Evolutionary conservation across 1,284 basidiomycete genomes (phyloP).

Genomic region (Anthracocystis setariae): DNA sequence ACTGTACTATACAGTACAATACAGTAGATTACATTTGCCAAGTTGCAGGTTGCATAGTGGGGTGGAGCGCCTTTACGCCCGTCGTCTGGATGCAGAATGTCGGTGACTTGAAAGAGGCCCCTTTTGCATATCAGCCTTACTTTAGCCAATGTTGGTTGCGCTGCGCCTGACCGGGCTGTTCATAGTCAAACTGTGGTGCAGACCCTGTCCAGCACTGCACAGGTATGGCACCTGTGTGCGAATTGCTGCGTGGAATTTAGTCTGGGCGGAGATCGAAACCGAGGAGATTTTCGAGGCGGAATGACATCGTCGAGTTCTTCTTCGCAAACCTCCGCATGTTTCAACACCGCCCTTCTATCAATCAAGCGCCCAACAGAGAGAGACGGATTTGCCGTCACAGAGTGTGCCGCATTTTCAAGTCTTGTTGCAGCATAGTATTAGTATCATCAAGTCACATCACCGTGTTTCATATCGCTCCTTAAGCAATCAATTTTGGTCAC

Average conservation of each 20-base stretch:
- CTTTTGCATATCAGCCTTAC: not conserved
- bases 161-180: no score
- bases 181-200: not conserved
- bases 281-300: constrained; percentile 27
- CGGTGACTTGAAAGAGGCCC: constrained; percentile 1
- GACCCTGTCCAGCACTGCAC: no score
- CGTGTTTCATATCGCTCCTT: constrained; percentile 7
- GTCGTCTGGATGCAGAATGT: not conserved
- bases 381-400: not conserved
- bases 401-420: no score
- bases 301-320: constrained; percentile 29
- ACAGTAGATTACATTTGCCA: constrained; percentile 12
- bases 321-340: constrained; percentile 8
- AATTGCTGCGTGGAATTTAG: not conserved
- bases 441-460: constrained; percentile 4
- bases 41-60: not conserved
- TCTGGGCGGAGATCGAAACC: constrained; percentile 20
- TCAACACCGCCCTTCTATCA: constrained; percentile 4
- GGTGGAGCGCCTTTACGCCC: constrained; percentile 1
- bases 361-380: not conserved
- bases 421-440: no score
- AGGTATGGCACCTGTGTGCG: no score
- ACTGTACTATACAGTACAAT: no score
- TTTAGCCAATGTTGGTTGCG: not conserved
- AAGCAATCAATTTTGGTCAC: not conserved